A percentile compares a stretch with the other conserved stretches of the same genome.
Evolutionary conservation across 2,329 filamentous ascomycete species (phyloP).

Genomic region (Botrytis tulipae): DNA sequence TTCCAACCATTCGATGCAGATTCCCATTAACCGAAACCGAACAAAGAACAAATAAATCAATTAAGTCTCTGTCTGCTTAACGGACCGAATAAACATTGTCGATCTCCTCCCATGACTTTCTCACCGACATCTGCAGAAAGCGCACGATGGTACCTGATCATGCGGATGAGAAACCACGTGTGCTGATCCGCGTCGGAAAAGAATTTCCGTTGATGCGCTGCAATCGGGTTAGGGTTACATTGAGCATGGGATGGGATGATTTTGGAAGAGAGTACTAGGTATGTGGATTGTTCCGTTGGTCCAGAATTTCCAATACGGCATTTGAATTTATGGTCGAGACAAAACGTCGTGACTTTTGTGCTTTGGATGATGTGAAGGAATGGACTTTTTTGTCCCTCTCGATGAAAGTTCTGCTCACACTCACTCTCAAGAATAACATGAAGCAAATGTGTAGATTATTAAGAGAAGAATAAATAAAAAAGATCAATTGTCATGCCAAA

Average conservation of each 20-base stretch:
- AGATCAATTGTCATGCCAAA: neutral
- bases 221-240: neutral
- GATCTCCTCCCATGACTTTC: neutral
- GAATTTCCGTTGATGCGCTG: neutral
- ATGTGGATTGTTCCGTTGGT: neutral
- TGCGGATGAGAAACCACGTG: neutral
- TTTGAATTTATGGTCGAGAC: neutral
- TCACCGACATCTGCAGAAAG: neutral
- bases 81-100: neutral
- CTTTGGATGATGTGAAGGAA: neutral
- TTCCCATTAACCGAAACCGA: no score
- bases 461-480: neutral
- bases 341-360: neutral
- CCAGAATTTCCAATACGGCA: neutral
- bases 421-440: neutral
- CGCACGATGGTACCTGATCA: neutral
- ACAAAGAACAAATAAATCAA: neutral
- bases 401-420: fast-evolving
- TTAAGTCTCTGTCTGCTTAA: neutral
- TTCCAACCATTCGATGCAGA: neutral
- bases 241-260: neutral
- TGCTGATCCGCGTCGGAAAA: neutral
- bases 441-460: neutral
- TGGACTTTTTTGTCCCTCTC: neutral
- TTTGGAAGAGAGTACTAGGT: neutral